phyloP scores from a whole-genome alignment of 768 basidiomycete species.

The Clavulina sp. region DNA sequence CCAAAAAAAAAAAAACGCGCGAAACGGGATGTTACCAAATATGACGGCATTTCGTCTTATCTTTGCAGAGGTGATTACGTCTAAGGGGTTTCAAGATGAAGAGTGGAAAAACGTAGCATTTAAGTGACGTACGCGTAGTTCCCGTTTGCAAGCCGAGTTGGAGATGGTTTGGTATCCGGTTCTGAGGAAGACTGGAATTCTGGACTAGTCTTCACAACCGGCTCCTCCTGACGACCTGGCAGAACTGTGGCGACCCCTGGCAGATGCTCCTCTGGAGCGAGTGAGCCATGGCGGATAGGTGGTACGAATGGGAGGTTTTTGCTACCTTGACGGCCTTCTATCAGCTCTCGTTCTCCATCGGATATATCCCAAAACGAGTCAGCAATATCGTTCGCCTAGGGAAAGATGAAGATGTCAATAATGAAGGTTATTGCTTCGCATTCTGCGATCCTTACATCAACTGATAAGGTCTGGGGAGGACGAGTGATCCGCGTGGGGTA shows the following conservation, averaged over 20 bases:
- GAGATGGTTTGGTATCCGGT: no score
- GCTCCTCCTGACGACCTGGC: background rate
- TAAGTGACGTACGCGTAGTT: conserved; percentile 34
- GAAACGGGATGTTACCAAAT: conserved; percentile 34
- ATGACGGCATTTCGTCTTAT: conserved; percentile 59
- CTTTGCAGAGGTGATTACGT: conserved; percentile 68
- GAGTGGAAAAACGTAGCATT: background rate
- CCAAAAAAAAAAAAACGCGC: conserved; percentile 3
- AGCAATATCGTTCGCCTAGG: conserved; percentile 49
- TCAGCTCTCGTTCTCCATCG: conserved; percentile 14
- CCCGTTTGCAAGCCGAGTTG: conserved; percentile 43
- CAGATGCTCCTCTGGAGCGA: no score
- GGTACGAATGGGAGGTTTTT: background rate
- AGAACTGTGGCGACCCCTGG: background rate
- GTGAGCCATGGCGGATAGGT: no score
- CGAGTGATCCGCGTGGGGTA: conserved; percentile 60
- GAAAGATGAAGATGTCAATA: background rate
- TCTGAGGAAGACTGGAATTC: no score
- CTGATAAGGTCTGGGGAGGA: conserved; percentile 44
- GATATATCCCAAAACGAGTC: conserved; percentile 46
- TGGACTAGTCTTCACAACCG: no score
- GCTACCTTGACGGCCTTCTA: background rate
- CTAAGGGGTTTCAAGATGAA: conserved; percentile 21
- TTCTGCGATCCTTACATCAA: conserved; percentile 25
- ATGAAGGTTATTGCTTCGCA: background rate